Percentiles rank a stretch among this genome's conserved stretches.
Conservation (phyloP, 2,329 filamentous ascomycete genomes). For the Cercospora brassicicola region DNA sequence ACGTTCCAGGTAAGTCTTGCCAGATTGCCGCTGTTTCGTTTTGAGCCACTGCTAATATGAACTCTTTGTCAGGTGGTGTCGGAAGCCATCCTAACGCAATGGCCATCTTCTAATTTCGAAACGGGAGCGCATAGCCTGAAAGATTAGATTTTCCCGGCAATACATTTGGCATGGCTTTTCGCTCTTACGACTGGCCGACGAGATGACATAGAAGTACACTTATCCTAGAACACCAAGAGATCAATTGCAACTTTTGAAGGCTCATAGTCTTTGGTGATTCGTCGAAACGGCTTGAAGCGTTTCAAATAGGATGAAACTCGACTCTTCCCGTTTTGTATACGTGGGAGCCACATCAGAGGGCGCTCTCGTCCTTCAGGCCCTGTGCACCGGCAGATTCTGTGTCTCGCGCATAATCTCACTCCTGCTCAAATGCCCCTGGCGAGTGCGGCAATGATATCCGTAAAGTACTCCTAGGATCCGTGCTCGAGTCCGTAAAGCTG, state of each 20-base stretch:
- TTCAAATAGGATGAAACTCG: background rate
- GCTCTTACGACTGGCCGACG: background rate
- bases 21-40: background rate
- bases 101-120: constrained; percentile 37
- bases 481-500: background rate
- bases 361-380: background rate
- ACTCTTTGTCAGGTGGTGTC: constrained; percentile 31
- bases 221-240: background rate
- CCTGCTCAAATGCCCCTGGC: background rate
- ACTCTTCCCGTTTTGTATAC: background rate
- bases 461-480: background rate
- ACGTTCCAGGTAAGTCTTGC: background rate
- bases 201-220: background rate
- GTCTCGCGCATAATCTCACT: background rate
- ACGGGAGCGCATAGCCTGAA: background rate
- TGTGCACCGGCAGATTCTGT: background rate
- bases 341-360: background rate
- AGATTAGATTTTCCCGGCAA: background rate
- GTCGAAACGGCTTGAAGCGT: background rate
- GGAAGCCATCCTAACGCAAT: constrained; percentile 41
- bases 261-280: background rate
- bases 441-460: background rate
- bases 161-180: background rate
- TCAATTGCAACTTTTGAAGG: background rate
- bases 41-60: background rate